Conservation (phyloP, 192 early-diverging fungal species). For the Coemansia sp. region DNA sequence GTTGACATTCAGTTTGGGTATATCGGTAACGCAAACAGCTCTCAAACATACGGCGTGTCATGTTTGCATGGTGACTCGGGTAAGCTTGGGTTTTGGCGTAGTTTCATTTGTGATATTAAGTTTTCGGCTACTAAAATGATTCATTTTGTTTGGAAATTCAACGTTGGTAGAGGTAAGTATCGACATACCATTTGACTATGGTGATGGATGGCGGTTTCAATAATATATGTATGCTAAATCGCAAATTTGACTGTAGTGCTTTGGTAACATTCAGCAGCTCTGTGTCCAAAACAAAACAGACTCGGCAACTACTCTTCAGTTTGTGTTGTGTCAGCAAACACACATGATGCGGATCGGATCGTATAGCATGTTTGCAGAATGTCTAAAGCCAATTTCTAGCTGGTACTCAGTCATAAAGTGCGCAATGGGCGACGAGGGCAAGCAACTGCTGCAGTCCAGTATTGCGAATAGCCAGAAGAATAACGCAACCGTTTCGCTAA, state of each 20-base stretch:
- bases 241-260: slow-evolving; percentile 24
- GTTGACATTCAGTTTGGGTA: slow-evolving; percentile 40
- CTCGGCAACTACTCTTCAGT: slow-evolving; percentile 29
- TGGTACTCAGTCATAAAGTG: slow-evolving; percentile 23
- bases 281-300: slow-evolving; percentile 45
- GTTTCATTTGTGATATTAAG: too few relatives aligned
- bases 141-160: too few relatives aligned
- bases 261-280: slow-evolving; percentile 49
- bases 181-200: background rate
- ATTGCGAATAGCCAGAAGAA: slow-evolving; percentile 7
- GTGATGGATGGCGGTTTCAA: too few relatives aligned
- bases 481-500: slow-evolving; percentile 21
- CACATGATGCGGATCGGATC: slow-evolving; percentile 29
- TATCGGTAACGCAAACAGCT: slow-evolving; percentile 31
- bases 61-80: slow-evolving; percentile 40
- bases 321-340: slow-evolving; percentile 36
- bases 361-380: slow-evolving; percentile 28
- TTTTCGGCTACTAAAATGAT: background rate
- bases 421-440: slow-evolving; percentile 31
- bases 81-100: slow-evolving; percentile 9
- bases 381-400: slow-evolving; percentile 13
- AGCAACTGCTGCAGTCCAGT: slow-evolving; percentile 23
- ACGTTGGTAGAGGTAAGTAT: slow-evolving; percentile 11
- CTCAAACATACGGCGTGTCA: slow-evolving; percentile 24
- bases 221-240: background rate